Conservation (phyloP, 345 rosid species). For the Clausena lansium region DNA sequence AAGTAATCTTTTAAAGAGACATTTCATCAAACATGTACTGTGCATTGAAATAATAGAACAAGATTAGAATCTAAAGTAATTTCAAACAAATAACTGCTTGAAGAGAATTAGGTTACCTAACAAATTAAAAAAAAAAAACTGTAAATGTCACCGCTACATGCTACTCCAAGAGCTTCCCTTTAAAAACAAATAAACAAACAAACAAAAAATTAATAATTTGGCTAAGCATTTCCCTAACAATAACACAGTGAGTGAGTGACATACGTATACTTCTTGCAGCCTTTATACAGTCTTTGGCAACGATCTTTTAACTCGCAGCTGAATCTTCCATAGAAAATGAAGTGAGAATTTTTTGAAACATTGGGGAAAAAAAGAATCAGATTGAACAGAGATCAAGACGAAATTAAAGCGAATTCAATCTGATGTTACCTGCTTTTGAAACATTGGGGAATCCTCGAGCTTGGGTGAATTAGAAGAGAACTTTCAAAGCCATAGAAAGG, state of each 20-base stretch:
- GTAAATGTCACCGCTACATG: constrained; percentile 59
- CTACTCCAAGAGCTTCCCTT: constrained; percentile 77
- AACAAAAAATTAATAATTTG: background rate
- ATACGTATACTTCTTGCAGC: constrained; percentile 63
- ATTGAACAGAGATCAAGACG: background rate
- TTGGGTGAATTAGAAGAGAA: too few relatives aligned
- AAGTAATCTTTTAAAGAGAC: too few relatives aligned
- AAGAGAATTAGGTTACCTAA: too few relatives aligned
- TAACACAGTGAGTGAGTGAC: constrained; percentile 15
- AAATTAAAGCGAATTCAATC: background rate
- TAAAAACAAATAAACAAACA: constrained; percentile 6
- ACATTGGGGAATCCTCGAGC: constrained; percentile 79
- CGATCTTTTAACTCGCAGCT: constrained; percentile 70
- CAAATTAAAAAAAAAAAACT: too few relatives aligned
- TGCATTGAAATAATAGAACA: too few relatives aligned
- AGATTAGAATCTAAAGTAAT: too few relatives aligned
- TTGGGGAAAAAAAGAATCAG: background rate
- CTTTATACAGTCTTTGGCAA: constrained; percentile 68
- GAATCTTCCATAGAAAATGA: constrained; percentile 49
- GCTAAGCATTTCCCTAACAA: constrained; percentile 1
- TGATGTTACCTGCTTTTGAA: constrained; percentile 54
- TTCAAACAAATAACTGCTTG: too few relatives aligned
- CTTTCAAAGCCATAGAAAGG: too few relatives aligned
- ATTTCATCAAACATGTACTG: too few relatives aligned
- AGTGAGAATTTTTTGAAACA: too few relatives aligned